phyloP scores from a whole-genome alignment of 805 yeast species.

The Suhomyces tanzawaensis region DNA sequence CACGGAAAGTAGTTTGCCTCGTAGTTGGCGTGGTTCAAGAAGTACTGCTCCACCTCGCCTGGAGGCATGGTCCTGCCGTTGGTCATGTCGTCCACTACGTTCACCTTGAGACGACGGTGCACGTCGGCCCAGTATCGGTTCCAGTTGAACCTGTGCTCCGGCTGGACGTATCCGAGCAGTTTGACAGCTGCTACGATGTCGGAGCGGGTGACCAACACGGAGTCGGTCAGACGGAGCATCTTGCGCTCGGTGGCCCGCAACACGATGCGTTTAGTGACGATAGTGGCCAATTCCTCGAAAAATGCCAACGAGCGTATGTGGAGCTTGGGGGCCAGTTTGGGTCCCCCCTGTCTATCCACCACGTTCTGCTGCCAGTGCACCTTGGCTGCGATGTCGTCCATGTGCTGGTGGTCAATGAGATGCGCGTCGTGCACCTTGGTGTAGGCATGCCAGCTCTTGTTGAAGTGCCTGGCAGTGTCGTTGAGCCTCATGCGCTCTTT shows the following conservation, averaged over 20 bases:
- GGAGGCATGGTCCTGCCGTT: slow-evolving; percentile 7
- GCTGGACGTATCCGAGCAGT: background rate
- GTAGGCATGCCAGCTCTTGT: background rate
- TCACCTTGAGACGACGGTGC: slow-evolving; percentile 2
- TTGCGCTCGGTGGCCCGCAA: slow-evolving; percentile 3
- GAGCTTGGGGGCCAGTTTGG: background rate
- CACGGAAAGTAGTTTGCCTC: slow-evolving; percentile 2
- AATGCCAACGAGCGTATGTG: slow-evolving; percentile 7
- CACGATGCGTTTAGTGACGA: slow-evolving; percentile 6
- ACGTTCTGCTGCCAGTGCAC: slow-evolving; percentile 1
- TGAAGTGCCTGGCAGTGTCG: slow-evolving; percentile 7
- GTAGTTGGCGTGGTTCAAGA: slow-evolving; percentile 3
- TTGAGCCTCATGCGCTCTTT: slow-evolving; percentile 15
- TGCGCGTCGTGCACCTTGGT: background rate
- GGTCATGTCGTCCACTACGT: slow-evolving; percentile 8
- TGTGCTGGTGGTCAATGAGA: slow-evolving; percentile 1
- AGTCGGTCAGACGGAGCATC: background rate
- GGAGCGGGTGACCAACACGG: background rate
- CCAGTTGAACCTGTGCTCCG: slow-evolving; percentile 8
- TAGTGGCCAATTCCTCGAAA: slow-evolving; percentile 11
- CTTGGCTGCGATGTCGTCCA: background rate
- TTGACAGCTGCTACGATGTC: slow-evolving; percentile 5
- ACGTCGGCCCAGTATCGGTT: slow-evolving; percentile 8
- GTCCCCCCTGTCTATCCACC: background rate
- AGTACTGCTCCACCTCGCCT: slow-evolving; percentile 7